A percentile compares a stretch with the other conserved stretches of the same genome.
Evolutionary conservation across 495 filamentous ascomycete species (phyloP).

Genomic region (Xylaria grammica): DNA sequence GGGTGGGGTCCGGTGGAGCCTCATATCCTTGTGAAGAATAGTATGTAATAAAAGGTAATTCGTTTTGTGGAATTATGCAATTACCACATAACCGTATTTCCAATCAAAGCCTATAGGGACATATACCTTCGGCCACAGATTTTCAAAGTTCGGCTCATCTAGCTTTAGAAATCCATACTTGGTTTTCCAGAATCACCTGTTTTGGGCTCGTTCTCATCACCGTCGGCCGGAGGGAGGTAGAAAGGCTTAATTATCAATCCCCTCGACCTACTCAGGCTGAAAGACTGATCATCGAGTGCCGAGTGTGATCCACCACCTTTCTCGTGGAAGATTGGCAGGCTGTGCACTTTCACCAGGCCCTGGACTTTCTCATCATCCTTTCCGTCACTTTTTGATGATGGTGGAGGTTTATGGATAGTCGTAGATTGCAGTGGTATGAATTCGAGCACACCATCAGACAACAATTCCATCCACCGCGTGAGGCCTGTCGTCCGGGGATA

Average conservation of each 20-base stretch:
- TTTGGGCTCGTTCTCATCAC: slow-evolving; percentile 72
- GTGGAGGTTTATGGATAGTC: slow-evolving; percentile 57
- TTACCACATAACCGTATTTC: too few relatives aligned
- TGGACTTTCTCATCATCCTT: slow-evolving; percentile 76
- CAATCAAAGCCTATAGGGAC: too few relatives aligned
- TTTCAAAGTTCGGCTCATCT: not conserved
- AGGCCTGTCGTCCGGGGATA: slow-evolving; percentile 80
- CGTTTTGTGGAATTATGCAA: too few relatives aligned
- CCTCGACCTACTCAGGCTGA: slow-evolving; percentile 81
- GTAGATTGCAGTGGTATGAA: slow-evolving; percentile 82
- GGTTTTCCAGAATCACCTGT: slow-evolving; percentile 42
- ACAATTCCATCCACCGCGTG: slow-evolving; percentile 84
- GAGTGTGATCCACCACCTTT: slow-evolving; percentile 73
- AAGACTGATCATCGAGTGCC: slow-evolving; percentile 86
- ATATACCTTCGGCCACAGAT: too few relatives aligned
- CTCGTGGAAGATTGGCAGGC: slow-evolving; percentile 83
- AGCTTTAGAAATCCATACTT: slow-evolving; percentile 68
- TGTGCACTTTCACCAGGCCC: slow-evolving; percentile 82
- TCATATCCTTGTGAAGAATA: too few relatives aligned
- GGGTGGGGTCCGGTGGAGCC: not conserved
- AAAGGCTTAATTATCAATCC: slow-evolving; percentile 85
- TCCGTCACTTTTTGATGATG: slow-evolving; percentile 49
- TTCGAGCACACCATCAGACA: slow-evolving; percentile 87
- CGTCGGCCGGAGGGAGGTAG: slow-evolving; percentile 87
- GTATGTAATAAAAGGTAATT: too few relatives aligned